Conservation (phyloP, 2,329 filamentous ascomycete genomes). For the Ciborinia camelliae region DNA sequence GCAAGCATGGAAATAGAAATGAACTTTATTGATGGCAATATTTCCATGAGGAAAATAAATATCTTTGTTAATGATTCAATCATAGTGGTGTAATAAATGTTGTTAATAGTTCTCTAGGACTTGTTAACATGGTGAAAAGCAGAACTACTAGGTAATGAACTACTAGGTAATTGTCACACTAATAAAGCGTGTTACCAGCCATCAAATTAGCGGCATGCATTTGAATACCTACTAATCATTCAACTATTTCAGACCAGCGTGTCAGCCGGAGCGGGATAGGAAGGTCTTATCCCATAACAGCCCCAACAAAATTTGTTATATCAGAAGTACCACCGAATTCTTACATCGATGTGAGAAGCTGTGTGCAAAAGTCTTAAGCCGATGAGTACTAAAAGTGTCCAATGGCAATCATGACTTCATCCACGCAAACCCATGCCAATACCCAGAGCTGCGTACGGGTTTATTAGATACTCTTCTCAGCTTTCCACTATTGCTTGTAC, state of each 20-base stretch:
- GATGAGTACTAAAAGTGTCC: not conserved
- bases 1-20: not conserved
- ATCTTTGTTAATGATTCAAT: not conserved
- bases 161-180: not conserved
- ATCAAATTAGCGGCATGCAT: not conserved
- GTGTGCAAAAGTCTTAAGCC: not conserved
- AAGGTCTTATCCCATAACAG: not conserved
- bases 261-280: not conserved
- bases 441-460: not conserved
- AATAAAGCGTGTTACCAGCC: not conserved
- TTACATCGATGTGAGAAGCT: not conserved
- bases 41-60: not conserved
- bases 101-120: not conserved
- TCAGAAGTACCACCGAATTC: not conserved
- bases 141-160: too few species aligned
- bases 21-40: not conserved
- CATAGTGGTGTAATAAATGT: not conserved
- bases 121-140: not conserved
- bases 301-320: too few species aligned
- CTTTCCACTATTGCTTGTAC: not conserved
- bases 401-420: not conserved
- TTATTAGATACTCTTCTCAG: not conserved
- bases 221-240: too few species aligned
- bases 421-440: not conserved
- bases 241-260: not conserved